Conservation (phyloP, 139 green algal species). For the Micromonas commoda region DNA sequence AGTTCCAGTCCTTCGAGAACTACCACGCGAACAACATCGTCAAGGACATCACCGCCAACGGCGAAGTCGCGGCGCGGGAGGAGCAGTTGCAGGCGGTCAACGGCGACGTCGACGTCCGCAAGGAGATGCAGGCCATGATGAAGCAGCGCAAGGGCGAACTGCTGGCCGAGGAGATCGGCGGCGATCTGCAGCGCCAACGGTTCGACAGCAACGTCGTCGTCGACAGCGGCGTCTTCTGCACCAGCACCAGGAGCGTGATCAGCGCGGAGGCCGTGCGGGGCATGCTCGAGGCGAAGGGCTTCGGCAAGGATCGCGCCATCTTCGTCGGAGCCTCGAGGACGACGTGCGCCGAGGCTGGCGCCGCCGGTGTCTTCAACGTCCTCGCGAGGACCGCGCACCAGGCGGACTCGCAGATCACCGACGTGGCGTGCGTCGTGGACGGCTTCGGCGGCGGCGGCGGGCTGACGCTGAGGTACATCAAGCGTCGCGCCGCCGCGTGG, state of each 20-base stretch:
- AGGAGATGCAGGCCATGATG: background rate
- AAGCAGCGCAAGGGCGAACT: conserved; percentile 16
- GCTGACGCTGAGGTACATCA: background rate
- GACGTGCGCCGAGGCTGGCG: background rate
- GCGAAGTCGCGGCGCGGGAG: background rate
- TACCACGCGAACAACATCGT: background rate
- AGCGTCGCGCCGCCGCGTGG: background rate
- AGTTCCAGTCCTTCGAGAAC: too few relatives aligned
- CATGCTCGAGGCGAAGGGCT: background rate
- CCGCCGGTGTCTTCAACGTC: background rate
- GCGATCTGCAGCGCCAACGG: conserved; percentile 16
- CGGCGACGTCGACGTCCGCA: background rate
- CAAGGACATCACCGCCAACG: background rate
- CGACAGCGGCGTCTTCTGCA: background rate
- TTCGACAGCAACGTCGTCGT: conserved; percentile 14
- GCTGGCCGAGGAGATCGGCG: conserved; percentile 12
- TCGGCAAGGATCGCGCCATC: background rate
- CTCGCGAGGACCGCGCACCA: background rate
- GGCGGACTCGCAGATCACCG: background rate
- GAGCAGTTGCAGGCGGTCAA: background rate
- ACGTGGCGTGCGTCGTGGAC: conserved; percentile 9
- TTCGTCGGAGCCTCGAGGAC: conserved; percentile 1
- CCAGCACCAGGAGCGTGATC: background rate
- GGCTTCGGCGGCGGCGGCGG: conserved; percentile 12
- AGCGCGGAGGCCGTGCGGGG: background rate